Conservation (phyloP, 2,329 filamentous ascomycete species). For the Beauveria asiatica region DNA sequence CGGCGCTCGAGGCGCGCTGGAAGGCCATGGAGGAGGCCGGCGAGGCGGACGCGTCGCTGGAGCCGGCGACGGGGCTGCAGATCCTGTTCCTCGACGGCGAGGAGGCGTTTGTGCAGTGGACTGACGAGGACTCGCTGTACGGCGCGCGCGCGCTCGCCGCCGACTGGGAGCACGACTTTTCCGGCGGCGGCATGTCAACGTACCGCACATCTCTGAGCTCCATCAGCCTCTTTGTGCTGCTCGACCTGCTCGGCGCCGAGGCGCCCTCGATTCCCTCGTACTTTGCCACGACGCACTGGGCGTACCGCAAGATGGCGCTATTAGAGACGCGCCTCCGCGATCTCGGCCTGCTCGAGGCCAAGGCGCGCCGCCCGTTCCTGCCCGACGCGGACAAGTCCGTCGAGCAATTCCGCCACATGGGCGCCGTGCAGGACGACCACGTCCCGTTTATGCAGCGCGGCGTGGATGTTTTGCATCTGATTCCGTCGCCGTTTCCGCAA, state of each 20-base stretch:
- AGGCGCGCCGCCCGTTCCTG: constrained; percentile 48
- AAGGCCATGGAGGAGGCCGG: constrained; percentile 56
- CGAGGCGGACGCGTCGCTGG: constrained; percentile 44
- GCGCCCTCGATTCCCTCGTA: constrained; percentile 72
- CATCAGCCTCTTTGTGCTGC: constrained; percentile 82
- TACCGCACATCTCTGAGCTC: constrained; percentile 67
- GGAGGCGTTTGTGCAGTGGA: constrained; percentile 82
- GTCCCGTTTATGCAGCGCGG: constrained; percentile 81
- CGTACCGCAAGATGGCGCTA: constrained; percentile 67
- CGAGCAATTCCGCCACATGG: constrained; percentile 33
- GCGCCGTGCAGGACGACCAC: constrained; percentile 74
- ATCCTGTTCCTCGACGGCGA: constrained; percentile 88
- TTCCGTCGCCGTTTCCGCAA: constrained; percentile 69
- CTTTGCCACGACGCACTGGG: constrained; percentile 88
- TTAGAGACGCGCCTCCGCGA: constrained; percentile 67
- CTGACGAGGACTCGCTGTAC: constrained; percentile 74
- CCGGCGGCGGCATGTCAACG: constrained; percentile 63
- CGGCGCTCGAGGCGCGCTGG: constrained; percentile 75
- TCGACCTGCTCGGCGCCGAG: constrained; percentile 73
- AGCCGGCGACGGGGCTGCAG: constrained; percentile 76
- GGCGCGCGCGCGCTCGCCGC: constrained; percentile 77
- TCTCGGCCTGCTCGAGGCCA: constrained; percentile 57
- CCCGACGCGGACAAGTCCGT: constrained; percentile 49
- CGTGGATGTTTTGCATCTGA: constrained; percentile 83
- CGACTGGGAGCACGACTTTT: constrained; percentile 63